Percentiles rank a stretch among this genome's conserved stretches.
Conservation (phyloP, 768 basidiomycete genomes). For the Amanita fuliginea region DNA sequence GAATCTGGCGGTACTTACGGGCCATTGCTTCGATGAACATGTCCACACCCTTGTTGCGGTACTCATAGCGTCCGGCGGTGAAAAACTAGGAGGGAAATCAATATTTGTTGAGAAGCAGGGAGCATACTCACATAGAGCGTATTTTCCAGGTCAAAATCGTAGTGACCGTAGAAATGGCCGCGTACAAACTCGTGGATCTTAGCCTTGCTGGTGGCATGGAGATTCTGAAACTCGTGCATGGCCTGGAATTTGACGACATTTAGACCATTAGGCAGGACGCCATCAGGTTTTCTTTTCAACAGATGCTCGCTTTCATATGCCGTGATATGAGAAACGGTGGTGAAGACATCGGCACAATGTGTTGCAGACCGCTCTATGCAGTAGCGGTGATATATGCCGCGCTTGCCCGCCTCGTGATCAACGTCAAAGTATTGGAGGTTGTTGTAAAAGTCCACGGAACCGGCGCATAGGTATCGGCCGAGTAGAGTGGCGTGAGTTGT, state of each 20-base stretch:
- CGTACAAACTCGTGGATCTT: conserved; percentile 98
- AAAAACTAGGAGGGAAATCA: conserved; percentile 55
- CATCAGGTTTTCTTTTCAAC: conserved; percentile 95
- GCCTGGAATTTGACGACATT: conserved; percentile 99
- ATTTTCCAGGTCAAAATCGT: conserved; percentile 92
- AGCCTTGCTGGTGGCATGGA: conserved; percentile 86
- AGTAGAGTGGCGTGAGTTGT: conserved; percentile 98
- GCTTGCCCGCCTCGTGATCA: conserved; percentile 97
- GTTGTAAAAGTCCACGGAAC: conserved; percentile 98
- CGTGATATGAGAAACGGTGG: conserved; percentile 95
- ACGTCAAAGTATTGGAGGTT: conserved; percentile 99
- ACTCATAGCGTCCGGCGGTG: conserved; percentile 98
- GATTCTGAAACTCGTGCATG: conserved; percentile 98
- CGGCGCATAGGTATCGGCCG: conserved; percentile 96
- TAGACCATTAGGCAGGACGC: conserved; percentile 92
- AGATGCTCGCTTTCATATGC: conserved; percentile 96
- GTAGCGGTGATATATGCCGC: conserved; percentile 96
- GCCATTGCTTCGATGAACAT: conserved; percentile 99
- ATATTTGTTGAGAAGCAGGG: not conserved
- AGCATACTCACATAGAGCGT: conserved; percentile 60
- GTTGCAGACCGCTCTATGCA: conserved; percentile 94
- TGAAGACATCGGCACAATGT: conserved; percentile 97
- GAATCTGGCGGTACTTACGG: conserved; percentile 32
- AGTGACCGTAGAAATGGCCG: conserved; percentile 97
- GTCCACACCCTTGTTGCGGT: conserved; percentile 98